A percentile compares a stretch with the other conserved stretches of the same genome.
Conservation (phyloP, 768 basidiomycete genomes). For the Termitomyces sp. region DNA sequence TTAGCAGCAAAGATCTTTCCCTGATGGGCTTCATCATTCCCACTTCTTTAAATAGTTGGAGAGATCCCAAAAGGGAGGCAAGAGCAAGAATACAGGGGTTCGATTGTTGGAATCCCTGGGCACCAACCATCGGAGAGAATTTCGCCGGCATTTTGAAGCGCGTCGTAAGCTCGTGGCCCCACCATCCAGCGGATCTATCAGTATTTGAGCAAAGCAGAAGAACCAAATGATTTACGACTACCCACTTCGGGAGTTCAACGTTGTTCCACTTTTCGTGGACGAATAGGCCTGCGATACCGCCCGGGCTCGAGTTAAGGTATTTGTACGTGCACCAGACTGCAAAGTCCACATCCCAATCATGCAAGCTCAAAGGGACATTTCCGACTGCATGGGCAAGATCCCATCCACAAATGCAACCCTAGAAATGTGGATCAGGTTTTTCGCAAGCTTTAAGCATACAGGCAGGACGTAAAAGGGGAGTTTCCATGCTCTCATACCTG, state of each 20-base stretch:
- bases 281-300: slow-evolving; percentile 93
- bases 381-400: slow-evolving; percentile 95
- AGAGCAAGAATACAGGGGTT: slow-evolving; percentile 83
- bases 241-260: slow-evolving; percentile 57
- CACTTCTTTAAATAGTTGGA: slow-evolving; percentile 72
- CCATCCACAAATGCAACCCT: slow-evolving; percentile 95
- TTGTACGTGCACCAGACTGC: slow-evolving; percentile 99
- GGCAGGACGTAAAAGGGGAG: slow-evolving; percentile 12
- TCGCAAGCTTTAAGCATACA: slow-evolving; percentile 5
- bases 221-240: slow-evolving; percentile 13
- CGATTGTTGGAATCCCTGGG: slow-evolving; percentile 94
- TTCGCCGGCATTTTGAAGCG: slow-evolving; percentile 86
- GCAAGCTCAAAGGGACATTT: slow-evolving; percentile 84
- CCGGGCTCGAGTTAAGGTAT: slow-evolving; percentile 95
- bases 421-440: slow-evolving; percentile 15
- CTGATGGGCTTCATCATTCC: slow-evolving; percentile 71
- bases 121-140: slow-evolving; percentile 83
- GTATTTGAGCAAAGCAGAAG: slow-evolving; percentile 7
- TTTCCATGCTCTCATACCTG: slow-evolving; percentile 43
- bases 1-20: slow-evolving; percentile 64
- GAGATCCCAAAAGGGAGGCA: slow-evolving; percentile 76
- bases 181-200: slow-evolving; percentile 89
- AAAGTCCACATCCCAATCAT: slow-evolving; percentile 95
- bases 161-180: slow-evolving; percentile 87
- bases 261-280: slow-evolving; percentile 80